phyloP scores from a whole-genome alignment of 495 filamentous ascomycete genomes.

The Parathielavia appendiculata region DNA sequence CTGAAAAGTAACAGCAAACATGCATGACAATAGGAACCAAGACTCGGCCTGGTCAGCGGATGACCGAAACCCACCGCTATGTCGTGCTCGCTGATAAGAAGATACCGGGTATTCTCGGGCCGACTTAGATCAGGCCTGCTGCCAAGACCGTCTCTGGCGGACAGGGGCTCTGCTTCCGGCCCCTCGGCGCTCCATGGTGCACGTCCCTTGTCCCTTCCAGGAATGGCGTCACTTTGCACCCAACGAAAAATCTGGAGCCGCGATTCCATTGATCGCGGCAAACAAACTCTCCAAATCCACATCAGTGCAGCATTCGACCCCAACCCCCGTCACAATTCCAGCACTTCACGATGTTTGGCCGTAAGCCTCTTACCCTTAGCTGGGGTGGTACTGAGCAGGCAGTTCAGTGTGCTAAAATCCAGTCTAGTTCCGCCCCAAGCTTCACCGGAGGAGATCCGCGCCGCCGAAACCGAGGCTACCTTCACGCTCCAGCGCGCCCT shows the following conservation, averaged over 20 bases:
- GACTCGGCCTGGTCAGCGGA: neutral
- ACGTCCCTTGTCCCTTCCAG: slow-evolving; percentile 5
- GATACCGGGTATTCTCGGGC: slow-evolving; percentile 33
- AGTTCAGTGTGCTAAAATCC: neutral
- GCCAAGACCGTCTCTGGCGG: neutral
- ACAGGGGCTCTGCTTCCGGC: too few relatives aligned
- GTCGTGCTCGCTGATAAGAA: slow-evolving; percentile 13
- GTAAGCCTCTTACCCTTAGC: slow-evolving; percentile 23
- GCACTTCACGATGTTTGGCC: slow-evolving; percentile 41
- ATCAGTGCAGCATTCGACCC: slow-evolving; percentile 6
- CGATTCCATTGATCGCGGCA: neutral
- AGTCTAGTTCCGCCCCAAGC: slow-evolving; percentile 44
- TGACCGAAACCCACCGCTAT: slow-evolving; percentile 20
- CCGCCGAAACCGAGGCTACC: slow-evolving; percentile 64
- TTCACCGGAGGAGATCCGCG: slow-evolving; percentile 51
- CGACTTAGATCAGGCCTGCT: slow-evolving; percentile 2
- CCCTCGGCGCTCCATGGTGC: neutral
- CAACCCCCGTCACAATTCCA: neutral
- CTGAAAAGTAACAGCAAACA: neutral
- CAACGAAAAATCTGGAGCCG: slow-evolving; percentile 14
- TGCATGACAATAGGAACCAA: neutral
- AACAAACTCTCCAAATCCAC: neutral
- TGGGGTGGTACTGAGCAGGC: neutral
- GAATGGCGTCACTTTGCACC: slow-evolving; percentile 23
- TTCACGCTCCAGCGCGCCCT: slow-evolving; percentile 60